Evolutionary conservation across 345 rosid genomes (phyloP).

Genomic region (Eucalyptus guilfoylei): DNA sequence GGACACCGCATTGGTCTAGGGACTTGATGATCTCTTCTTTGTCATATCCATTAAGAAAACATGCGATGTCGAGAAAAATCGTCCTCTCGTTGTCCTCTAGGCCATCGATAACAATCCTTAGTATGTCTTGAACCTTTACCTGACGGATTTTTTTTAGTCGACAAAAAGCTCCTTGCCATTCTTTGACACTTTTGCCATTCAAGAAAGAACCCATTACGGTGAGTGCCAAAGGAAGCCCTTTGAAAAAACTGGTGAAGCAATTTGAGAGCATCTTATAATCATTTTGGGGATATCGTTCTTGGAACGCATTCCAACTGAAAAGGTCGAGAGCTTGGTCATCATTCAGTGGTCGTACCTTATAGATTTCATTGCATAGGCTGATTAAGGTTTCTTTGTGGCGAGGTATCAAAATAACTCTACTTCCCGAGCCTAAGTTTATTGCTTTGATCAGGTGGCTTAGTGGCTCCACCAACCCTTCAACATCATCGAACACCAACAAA

Average conservation of each 20-base stretch:
- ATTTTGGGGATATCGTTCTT: neutral
- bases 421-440: neutral
- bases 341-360: neutral
- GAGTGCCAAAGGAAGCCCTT: neutral
- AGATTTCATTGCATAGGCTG: neutral
- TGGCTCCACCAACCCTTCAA: neutral
- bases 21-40: neutral
- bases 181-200: neutral
- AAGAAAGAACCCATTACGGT: neutral
- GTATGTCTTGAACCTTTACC: neutral
- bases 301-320: neutral
- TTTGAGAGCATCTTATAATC: neutral
- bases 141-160: neutral
- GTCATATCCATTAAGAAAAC: neutral
- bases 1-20: neutral
- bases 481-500: neutral
- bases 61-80: neutral
- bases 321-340: neutral
- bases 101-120: neutral
- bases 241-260: neutral
- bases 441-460: neutral
- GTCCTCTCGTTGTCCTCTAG: neutral
- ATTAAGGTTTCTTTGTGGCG: neutral
- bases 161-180: neutral
- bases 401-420: neutral